Conservation (phyloP, 495 filamentous ascomycete genomes). For the Neurospora sp. region DNA sequence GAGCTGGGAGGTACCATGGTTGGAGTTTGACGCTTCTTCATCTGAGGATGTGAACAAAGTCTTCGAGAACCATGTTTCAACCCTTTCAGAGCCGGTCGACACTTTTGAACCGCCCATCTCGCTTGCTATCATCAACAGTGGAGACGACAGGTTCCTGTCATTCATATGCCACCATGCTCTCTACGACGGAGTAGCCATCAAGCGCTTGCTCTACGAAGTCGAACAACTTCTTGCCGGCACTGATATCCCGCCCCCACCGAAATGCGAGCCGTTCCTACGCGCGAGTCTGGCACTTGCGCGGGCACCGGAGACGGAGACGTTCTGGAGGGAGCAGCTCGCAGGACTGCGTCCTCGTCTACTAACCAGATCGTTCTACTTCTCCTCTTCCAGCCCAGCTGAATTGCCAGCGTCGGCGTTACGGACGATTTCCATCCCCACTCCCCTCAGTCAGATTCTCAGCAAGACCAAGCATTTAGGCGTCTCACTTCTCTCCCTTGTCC, state of each 20-base stretch:
- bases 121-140: conserved; percentile 20
- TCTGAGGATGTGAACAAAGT: background rate
- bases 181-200: conserved; percentile 68
- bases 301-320: conserved; percentile 37
- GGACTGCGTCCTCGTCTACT: conserved; percentile 41
- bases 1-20: conserved; percentile 21
- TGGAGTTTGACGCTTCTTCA: conserved; percentile 11
- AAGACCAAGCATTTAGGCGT: conserved; percentile 42
- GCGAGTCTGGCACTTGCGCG: conserved; percentile 10
- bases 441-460: conserved; percentile 37
- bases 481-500: conserved; percentile 53
- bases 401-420: background rate
- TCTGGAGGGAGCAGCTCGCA: conserved; percentile 49
- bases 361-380: background rate
- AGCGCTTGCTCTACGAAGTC: conserved; percentile 53
- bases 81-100: conserved; percentile 22
- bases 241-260: conserved; percentile 30
- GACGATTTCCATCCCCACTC: background rate
- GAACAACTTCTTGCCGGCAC: conserved; percentile 39
- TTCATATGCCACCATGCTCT: conserved; percentile 67
- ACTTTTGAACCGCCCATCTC: conserved; percentile 26
- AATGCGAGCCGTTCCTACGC: conserved; percentile 34
- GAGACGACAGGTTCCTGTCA: conserved; percentile 33
- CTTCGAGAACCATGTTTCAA: conserved; percentile 18
- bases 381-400: background rate